Evolutionary conservation across 1,284 basidiomycete genomes (phyloP).

Genomic region (Ceratorhiza oryzae-sativae): DNA sequence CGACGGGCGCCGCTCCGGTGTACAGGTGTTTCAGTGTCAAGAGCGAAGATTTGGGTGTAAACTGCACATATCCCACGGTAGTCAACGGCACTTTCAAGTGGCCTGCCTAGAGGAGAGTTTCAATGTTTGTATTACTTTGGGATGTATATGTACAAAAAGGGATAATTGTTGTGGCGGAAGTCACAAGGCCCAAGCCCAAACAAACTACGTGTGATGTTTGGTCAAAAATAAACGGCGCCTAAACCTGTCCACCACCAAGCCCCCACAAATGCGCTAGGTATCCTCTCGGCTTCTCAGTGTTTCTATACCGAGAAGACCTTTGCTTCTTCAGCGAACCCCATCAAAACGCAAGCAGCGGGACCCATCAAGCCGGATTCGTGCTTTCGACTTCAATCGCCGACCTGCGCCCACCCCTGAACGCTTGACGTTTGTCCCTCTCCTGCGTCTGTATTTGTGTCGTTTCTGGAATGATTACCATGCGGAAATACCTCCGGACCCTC

Average conservation of each 20-base stretch:
- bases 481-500: conserved; percentile 18
- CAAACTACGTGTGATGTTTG: not conserved
- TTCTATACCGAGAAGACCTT: not conserved
- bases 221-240: not conserved
- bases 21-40: conserved; percentile 35
- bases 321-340: not conserved
- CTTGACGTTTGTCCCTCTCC: not conserved
- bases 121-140: not conserved
- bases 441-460: not conserved
- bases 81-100: conserved; percentile 37
- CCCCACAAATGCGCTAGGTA: not conserved
- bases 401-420: not conserved
- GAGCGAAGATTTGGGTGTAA: conserved; percentile 34
- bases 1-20: conserved; percentile 31
- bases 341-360: not conserved
- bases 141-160: not conserved
- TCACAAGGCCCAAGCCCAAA: not conserved
- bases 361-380: conserved; percentile 6
- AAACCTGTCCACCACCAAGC: not conserved
- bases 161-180: not conserved
- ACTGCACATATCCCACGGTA: conserved; percentile 35
- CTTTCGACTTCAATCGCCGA: conserved; percentile 4
- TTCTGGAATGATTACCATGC: conserved; percentile 20
- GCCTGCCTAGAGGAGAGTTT: conserved; percentile 9
- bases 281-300: not conserved